Conservation (phyloP, 257 asterid genomes). For the Parsonsia alboflavescens region DNA sequence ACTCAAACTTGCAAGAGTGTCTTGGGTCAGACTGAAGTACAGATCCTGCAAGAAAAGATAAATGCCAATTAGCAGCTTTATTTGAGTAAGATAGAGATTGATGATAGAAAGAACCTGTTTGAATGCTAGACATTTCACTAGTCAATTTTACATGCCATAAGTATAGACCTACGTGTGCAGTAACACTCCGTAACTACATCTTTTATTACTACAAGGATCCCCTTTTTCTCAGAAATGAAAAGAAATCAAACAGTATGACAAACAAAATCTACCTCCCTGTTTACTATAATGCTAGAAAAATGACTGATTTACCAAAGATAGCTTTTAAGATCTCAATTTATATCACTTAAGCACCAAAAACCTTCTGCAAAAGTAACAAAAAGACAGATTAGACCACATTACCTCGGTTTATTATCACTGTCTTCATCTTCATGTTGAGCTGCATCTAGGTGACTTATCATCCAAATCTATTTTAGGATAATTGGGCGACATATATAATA, state of each 20-base stretch:
- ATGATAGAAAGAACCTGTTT: background rate
- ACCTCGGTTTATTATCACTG: background rate
- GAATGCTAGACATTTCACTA: background rate
- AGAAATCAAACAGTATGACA: background rate
- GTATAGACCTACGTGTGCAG: background rate
- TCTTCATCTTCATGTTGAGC: slow-evolving; percentile 4
- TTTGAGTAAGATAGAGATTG: background rate
- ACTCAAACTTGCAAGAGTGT: slow-evolving; percentile 25
- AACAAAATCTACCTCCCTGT: background rate
- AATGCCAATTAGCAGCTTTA: background rate
- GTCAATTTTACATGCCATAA: background rate
- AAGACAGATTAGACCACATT: background rate
- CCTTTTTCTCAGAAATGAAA: background rate
- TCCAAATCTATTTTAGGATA: background rate
- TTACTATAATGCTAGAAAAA: background rate
- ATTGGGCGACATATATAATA: background rate
- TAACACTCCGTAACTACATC: background rate
- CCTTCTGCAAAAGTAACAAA: too few species aligned
- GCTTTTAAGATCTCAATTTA: background rate
- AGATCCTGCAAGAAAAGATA: slow-evolving; percentile 35
- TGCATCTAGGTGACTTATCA: background rate
- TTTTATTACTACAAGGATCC: background rate
- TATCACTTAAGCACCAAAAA: background rate
- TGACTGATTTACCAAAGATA: background rate
- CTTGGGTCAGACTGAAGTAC: slow-evolving; percentile 27